Percentiles rank a stretch among this genome's conserved stretches.
Evolutionary conservation across 768 basidiomycete genomes (phyloP).

Genomic region (Suillus brevipes): DNA sequence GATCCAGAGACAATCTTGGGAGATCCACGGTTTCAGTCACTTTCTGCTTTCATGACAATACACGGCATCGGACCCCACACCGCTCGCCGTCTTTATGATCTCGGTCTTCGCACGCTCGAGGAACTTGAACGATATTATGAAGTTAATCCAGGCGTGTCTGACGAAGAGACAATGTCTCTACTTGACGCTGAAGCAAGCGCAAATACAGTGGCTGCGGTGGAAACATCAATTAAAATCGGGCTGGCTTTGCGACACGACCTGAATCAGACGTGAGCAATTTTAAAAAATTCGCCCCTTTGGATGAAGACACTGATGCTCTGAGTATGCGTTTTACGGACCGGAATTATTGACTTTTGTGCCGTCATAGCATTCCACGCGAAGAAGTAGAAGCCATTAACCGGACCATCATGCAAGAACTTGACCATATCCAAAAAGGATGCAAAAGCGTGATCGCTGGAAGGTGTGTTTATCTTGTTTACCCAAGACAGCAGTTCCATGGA

Average conservation of each 20-base stretch:
- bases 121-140: slow-evolving; percentile 69
- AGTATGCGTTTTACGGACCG: not conserved
- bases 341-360: not conserved
- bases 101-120: slow-evolving; percentile 64
- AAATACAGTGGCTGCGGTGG: slow-evolving; percentile 29
- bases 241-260: slow-evolving; percentile 63
- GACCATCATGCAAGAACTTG: slow-evolving; percentile 67
- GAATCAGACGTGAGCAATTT: slow-evolving; percentile 39
- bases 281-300: not conserved
- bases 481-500: not conserved
- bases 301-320: not conserved
- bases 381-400: slow-evolving; percentile 81
- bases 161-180: slow-evolving; percentile 23
- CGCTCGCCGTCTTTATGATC: slow-evolving; percentile 63
- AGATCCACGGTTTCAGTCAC: slow-evolving; percentile 54
- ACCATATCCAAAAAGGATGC: slow-evolving; percentile 63
- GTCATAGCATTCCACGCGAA: slow-evolving; percentile 61
- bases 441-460: slow-evolving; percentile 79
- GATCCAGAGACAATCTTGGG: slow-evolving; percentile 46
- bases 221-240: slow-evolving; percentile 54
- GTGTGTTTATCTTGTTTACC: slow-evolving; percentile 39
- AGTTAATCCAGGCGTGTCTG: slow-evolving; percentile 38
- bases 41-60: slow-evolving; percentile 60
- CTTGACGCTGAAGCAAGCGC: slow-evolving; percentile 18
- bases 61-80: slow-evolving; percentile 76